These are phyloP conservation scores for Hippophae gyantsensis DNA, from an alignment of 306 rosid species.

Conservation along the genomic window DNA sequence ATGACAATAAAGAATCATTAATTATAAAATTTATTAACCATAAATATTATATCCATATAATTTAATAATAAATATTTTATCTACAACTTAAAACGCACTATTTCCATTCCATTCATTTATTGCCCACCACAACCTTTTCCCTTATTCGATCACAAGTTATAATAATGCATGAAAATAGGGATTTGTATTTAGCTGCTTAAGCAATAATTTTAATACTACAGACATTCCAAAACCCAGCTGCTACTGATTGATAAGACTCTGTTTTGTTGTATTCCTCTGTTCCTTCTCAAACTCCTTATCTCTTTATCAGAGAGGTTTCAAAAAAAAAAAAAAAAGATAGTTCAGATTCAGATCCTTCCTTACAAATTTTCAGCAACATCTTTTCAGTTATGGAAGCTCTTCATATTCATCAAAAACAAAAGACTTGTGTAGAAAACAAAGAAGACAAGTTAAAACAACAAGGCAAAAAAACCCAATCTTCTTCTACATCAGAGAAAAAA, in stretches of 20 bases:
- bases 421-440: constrained; percentile 19
- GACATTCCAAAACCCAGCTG: constrained; percentile 32
- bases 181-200: background rate
- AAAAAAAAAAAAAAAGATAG: constrained; percentile 4
- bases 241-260: constrained; percentile 28
- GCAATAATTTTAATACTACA: constrained; percentile 21
- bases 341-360: constrained; percentile 24
- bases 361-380: constrained; percentile 19
- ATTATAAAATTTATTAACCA: no score
- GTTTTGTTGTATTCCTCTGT: constrained; percentile 21
- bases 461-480: constrained; percentile 12
- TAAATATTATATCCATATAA: no score
- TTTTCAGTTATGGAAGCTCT: constrained; percentile 43
- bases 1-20: no score
- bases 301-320: background rate
- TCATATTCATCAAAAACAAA: constrained; percentile 31
- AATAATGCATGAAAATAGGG: constrained; percentile 18
- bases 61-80: no score
- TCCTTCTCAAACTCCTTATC: constrained; percentile 39
- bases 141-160: background rate
- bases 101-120: constrained; percentile 17
- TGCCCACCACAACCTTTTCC: constrained; percentile 29
- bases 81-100: constrained; percentile 18
- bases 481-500: constrained; percentile 11
- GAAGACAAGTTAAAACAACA: constrained; percentile 11